Evolutionary conservation across 768 basidiomycete species (phyloP), one percentile per base, ranked within the genome.

Genomic region (Termitomyces sp.): DNA sequence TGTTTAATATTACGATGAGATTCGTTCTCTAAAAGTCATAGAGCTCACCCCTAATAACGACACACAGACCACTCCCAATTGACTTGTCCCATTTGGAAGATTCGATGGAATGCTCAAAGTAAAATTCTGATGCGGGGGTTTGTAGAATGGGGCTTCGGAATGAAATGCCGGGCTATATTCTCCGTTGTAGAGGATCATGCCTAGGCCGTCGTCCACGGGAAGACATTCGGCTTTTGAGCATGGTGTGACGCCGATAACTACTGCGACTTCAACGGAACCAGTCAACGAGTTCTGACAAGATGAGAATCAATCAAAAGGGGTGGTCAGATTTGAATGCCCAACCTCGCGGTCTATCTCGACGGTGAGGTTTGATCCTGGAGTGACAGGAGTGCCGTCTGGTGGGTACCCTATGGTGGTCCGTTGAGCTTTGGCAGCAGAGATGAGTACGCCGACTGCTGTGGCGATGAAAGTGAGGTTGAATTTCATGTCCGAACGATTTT

Each of bases 271-370:
- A 37, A 64, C 67, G 10, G 76, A 75, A 12, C 69, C 68, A 1
- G 75, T 69, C 22, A 78, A 63, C 8, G 68, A 50, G 52, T 75
- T 64, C 77, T 80, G 46, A 7, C 34, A 31, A 18, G 43, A 63
- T 14, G 31, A 29, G 12, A 22, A 3, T 10, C 43, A 50, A 12
- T 32, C 5, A 41, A 44, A 27, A 12, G 9, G 26, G 12, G n/a
- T n/a, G n/a, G n/a, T n/a, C n/a, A 26, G 32, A 37, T 8, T n/a
- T 13, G 5, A 27, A n/a, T 2, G 69, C 79, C 20, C 64, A n/a
- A 83, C 82, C 4, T 79, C 79, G 53, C 73, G 71, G 56, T 78
- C 77, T 7, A 84, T 63, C 59, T 80, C 76, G 3, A 83, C 76
- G 4, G 65, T 73, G 32, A 84, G 41, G 12, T 63, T 61, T 7